Percentiles rank a stretch among this genome's conserved stretches.
Evolutionary conservation across 2,329 filamentous ascomycete genomes (phyloP).

Genomic region (Blastomyces percursus): DNA sequence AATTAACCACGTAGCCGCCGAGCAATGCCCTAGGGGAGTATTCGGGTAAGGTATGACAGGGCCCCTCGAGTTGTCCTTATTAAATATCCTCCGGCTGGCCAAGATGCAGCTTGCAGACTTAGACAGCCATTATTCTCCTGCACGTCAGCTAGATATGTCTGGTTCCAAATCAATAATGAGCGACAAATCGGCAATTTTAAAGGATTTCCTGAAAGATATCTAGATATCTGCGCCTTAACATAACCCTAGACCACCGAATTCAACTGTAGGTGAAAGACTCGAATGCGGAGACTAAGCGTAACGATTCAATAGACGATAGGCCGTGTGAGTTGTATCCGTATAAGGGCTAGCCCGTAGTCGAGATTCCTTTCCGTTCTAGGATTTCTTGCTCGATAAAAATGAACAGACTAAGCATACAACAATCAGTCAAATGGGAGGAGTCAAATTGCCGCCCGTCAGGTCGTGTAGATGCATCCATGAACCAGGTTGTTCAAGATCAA

Average conservation of each 20-base stretch:
- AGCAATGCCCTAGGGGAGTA: background rate
- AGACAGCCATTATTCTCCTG: background rate
- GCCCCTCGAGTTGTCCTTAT: background rate
- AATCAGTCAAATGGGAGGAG: background rate
- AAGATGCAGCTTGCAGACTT: background rate
- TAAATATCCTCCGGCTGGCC: background rate
- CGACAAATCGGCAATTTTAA: background rate
- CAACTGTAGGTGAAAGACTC: background rate
- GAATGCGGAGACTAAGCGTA: background rate
- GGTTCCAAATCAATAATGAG: background rate
- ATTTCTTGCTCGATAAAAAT: background rate
- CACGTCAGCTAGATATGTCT: background rate
- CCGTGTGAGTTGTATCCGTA: background rate
- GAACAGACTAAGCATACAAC: background rate
- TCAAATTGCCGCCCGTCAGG: background rate
- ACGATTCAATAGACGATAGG: background rate
- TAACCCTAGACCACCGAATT: background rate
- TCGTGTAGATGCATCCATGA: background rate
- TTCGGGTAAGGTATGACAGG: conserved; percentile 1
- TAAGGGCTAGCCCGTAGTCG: background rate
- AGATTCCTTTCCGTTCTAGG: background rate
- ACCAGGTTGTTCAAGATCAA: background rate
- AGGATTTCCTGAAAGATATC: background rate
- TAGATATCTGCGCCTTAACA: background rate
- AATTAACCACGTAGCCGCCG: conserved; percentile 1